Base-by-base conservation (phyloP, 202 grass and related monocot species). In the Hordeum pubiflorum region DNA sequence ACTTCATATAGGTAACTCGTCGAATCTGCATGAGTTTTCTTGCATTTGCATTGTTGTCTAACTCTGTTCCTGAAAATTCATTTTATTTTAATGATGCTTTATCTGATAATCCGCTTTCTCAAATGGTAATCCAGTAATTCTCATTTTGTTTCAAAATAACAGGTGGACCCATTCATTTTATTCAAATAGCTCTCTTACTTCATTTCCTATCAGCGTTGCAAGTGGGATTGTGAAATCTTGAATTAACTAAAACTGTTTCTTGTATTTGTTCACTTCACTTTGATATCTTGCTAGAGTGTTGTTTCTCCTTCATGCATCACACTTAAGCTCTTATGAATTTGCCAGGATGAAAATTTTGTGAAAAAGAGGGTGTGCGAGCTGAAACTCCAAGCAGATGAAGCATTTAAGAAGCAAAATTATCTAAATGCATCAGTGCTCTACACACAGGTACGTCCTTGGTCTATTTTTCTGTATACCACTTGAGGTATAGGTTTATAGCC, bases 331-430 rank as follows among this genome's bases (percentile, higher is more conserved):
- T 63, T 57, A 1, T 58, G 46, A 14, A 6, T 18, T 85, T 15
- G 27, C 15, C 31, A 85, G 76, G 83, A 85, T 85, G 68, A 24
- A 14, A 60, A 58, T 33, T 58, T 74, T 73, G 44, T 85, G 26
- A 73, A 80, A 40, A 58, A 22, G 23, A 65, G 52, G 29, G 74
- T 44, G 34, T 73, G 58, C 17, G 58, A 74, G 33, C 44, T 85
- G 68, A 80, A 79, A 73, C 33, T 17, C 34, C 62, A 85, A 74
- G 76, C 33, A 2, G 18, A 61, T 65, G 68, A 74, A 23, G 83
- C 83, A 57, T 85, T 85, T 78, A 56, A 52, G 9, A 73, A 85
- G 46, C 57, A 79, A 23, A 76, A 57, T 20, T 66, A 66, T 66
- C 17, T 7, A 20, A 79, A 79, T 8, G 83, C 83, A 63, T 73